phyloP scores from a whole-genome alignment of 495 filamentous ascomycete genomes.

The Articulospora tetracladia region DNA sequence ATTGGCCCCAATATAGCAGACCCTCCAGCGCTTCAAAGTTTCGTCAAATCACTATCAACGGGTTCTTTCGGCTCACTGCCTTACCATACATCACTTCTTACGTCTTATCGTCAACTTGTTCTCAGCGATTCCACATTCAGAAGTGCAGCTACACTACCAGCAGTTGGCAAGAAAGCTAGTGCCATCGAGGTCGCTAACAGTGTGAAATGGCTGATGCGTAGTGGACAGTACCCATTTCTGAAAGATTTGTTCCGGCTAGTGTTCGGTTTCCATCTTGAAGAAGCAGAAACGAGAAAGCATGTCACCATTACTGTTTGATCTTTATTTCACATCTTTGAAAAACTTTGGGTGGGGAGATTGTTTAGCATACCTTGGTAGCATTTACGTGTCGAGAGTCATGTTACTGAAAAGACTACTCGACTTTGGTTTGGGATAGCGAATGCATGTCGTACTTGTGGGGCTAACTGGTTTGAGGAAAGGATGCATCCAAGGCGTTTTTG shows the following conservation, averaged over 20 bases:
- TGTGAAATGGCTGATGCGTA: slow-evolving; percentile 67
- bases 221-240: slow-evolving; percentile 67
- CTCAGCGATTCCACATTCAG: slow-evolving; percentile 63
- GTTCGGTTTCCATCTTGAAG: slow-evolving; percentile 77
- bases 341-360: not conserved
- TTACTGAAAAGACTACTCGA: not conserved
- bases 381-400: not conserved
- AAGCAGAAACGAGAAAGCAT: slow-evolving; percentile 45
- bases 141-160: slow-evolving; percentile 45
- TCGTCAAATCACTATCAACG: slow-evolving; percentile 70
- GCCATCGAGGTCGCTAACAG: slow-evolving; percentile 72
- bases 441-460: not conserved
- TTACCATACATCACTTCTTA: slow-evolving; percentile 66
- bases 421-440: not conserved
- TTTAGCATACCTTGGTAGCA: not conserved
- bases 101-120: slow-evolving; percentile 74
- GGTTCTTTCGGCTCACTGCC: slow-evolving; percentile 71
- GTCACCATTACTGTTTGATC: slow-evolving; percentile 25
- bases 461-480: not conserved
- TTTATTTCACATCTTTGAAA: not conserved
- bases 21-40: slow-evolving; percentile 51
- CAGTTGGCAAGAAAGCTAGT: slow-evolving; percentile 52
- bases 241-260: slow-evolving; percentile 79
- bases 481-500: slow-evolving; percentile 2
- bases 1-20: slow-evolving; percentile 30